phyloP scores from a whole-genome alignment of 768 basidiomycete genomes.

The Amanita subjunquillea region DNA sequence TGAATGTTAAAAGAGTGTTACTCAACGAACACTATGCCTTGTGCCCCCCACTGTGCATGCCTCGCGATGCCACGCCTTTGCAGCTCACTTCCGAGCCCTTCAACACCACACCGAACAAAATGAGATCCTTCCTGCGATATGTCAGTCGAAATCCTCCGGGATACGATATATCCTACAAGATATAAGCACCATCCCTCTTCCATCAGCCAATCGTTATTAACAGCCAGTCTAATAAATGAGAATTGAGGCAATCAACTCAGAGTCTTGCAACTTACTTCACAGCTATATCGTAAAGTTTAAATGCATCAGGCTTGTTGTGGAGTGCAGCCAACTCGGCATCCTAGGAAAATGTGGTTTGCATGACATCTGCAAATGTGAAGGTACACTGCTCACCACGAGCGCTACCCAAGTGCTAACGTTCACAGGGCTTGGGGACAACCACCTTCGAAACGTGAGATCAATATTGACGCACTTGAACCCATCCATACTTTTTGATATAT shows the following conservation, averaged over 20 bases:
- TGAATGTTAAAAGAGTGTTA: neutral
- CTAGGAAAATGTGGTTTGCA: conserved; percentile 19
- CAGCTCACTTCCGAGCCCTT: conserved; percentile 55
- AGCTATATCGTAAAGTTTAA: conserved; percentile 59
- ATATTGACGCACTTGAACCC: neutral
- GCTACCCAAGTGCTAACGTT: conserved; percentile 63
- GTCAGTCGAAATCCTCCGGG: conserved; percentile 1
- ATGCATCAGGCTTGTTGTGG: conserved; percentile 42
- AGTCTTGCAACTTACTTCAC: conserved; percentile 36
- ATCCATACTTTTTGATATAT: conserved; percentile 45
- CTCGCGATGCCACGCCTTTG: conserved; percentile 57
- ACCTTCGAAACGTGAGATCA: conserved; percentile 27
- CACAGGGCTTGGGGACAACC: conserved; percentile 61
- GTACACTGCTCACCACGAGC: conserved; percentile 37
- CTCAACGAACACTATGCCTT: conserved; percentile 52
- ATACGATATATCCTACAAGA: conserved; percentile 27
- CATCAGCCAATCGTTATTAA: conserved; percentile 58
- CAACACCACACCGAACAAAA: conserved; percentile 54
- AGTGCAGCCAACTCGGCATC: conserved; percentile 65
- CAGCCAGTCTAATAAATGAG: conserved; percentile 34
- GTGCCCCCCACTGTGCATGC: conserved; percentile 65
- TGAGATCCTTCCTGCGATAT: conserved; percentile 54
- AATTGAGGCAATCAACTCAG: neutral
- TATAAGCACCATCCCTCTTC: conserved; percentile 67
- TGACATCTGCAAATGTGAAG: neutral